Conservation (phyloP, 805 yeast species). For the Schwanniomyces pseudopolymorphus region DNA sequence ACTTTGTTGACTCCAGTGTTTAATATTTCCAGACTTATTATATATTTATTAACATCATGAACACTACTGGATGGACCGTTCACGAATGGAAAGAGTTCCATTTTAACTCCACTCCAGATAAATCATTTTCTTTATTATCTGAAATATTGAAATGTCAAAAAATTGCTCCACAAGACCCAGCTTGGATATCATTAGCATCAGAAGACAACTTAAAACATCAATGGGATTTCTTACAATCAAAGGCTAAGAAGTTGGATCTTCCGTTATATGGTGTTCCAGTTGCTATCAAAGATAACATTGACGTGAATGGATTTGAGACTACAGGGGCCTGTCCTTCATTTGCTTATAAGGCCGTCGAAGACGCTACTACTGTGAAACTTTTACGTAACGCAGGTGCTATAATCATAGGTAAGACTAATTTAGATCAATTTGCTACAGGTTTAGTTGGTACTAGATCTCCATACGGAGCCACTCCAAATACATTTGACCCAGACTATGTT, state of each 20-base stretch:
- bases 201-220: constrained; percentile 66
- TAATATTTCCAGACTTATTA: background rate
- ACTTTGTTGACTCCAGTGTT: background rate
- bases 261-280: constrained; percentile 93
- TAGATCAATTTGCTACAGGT: constrained; percentile 98
- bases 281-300: constrained; percentile 94
- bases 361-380: constrained; percentile 72
- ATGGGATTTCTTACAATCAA: constrained; percentile 72
- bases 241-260: constrained; percentile 49
- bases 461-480: constrained; percentile 83
- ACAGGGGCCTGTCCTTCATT: constrained; percentile 96
- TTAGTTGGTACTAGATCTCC: constrained; percentile 95
- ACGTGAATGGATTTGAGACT: constrained; percentile 75
- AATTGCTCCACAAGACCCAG: constrained; percentile 62
- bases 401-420: constrained; percentile 87
- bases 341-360: constrained; percentile 63
- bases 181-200: constrained; percentile 85
- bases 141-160: constrained; percentile 48
- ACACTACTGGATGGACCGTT: constrained; percentile 71
- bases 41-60: background rate
- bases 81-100: constrained; percentile 78
- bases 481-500: constrained; percentile 74
- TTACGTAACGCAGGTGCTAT: constrained; percentile 90
- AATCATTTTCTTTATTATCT: constrained; percentile 53
- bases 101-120: constrained; percentile 55